phyloP scores from a whole-genome alignment of 805 yeast species.

The Naumovozyma baii region DNA sequence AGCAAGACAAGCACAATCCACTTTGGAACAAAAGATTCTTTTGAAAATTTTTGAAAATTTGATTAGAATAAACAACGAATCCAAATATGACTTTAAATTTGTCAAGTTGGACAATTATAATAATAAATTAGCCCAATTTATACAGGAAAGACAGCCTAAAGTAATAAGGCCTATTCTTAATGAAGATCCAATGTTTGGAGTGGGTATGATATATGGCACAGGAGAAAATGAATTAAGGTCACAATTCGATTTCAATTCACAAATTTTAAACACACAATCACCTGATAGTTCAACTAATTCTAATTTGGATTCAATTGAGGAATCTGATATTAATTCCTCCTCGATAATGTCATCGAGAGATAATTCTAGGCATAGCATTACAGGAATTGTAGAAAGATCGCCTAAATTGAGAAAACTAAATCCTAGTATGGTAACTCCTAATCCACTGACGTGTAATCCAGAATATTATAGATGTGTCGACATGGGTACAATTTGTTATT shows the following conservation, averaged over 20 bases:
- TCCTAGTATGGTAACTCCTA: too few species aligned
- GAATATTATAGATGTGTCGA: neutral
- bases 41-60: constrained; percentile 14
- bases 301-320: constrained; percentile 5
- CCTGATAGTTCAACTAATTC: neutral
- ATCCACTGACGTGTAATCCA: neutral
- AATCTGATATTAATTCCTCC: constrained; percentile 2
- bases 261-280: constrained; percentile 3
- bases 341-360: neutral
- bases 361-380: neutral
- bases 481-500: neutral
- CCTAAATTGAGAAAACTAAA: neutral
- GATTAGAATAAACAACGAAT: constrained; percentile 8
- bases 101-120: constrained; percentile 10
- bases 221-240: constrained; percentile 1
- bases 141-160: constrained; percentile 8
- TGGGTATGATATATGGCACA: neutral
- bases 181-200: constrained; percentile 8
- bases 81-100: constrained; percentile 13
- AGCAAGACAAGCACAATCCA: neutral
- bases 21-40: neutral
- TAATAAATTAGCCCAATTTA: constrained; percentile 6
- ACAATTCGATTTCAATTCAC: constrained; percentile 9
- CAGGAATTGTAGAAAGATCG: neutral
- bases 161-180: neutral